Evolutionary conservation across 139 green algal species (phyloP).

Genomic region (Limnomonas spitsbergensis): DNA sequence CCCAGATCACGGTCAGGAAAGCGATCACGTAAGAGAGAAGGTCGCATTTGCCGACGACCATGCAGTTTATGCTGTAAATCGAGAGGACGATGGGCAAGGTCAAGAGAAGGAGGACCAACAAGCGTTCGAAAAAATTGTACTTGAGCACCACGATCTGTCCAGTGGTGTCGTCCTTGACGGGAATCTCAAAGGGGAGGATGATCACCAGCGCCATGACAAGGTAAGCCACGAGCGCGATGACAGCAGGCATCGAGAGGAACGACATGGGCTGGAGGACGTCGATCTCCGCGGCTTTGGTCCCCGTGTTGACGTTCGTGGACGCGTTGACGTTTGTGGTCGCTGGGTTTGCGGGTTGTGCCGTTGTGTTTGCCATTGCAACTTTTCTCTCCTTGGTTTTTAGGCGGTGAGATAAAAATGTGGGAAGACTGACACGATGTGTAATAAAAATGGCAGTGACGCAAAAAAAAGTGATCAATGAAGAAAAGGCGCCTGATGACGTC

Average conservation of each 20-base stretch:
- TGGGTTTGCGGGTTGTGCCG: no score
- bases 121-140: neutral
- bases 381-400: no score
- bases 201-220: neutral
- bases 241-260: neutral
- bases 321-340: no score
- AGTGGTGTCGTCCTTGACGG: neutral
- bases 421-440: no score
- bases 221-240: neutral
- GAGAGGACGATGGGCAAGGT: neutral
- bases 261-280: neutral
- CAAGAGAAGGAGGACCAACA: constrained; percentile 1
- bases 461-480: no score
- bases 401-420: no score
- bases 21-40: neutral
- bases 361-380: no score
- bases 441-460: no score
- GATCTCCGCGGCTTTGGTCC: no score
- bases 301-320: no score
- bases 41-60: constrained; percentile 11
- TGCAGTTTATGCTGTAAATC: constrained; percentile 15
- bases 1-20: neutral
- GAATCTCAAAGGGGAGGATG: neutral
- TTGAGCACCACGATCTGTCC: neutral
- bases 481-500: no score